These are phyloP conservation scores for Metschnikowia cerradonensis DNA, from an alignment of 805 yeast genomes.

Conservation along the genomic window DNA sequence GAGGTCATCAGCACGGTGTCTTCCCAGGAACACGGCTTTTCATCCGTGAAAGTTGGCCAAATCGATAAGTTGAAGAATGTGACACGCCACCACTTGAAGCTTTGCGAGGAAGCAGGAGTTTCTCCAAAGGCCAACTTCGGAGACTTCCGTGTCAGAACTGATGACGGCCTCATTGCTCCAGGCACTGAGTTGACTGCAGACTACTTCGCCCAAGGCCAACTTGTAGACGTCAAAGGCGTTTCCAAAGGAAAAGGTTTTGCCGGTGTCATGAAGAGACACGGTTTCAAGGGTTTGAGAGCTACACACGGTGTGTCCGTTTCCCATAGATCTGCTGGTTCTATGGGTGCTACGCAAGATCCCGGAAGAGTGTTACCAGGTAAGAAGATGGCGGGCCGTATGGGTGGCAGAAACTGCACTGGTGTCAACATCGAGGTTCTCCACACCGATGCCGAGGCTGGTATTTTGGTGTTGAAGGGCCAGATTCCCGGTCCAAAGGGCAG, in stretches of 20 bases:
- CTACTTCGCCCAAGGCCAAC: conserved; percentile 78
- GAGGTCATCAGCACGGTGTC: conserved; percentile 80
- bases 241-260: conserved; percentile 95
- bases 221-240: conserved; percentile 72
- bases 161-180: conserved; percentile 60
- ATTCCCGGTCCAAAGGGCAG: conserved; percentile 86
- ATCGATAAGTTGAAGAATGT: conserved; percentile 67
- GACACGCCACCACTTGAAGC: conserved; percentile 58
- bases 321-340: conserved; percentile 96
- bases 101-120: conserved; percentile 71
- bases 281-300: conserved; percentile 84
- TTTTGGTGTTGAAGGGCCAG: conserved; percentile 79
- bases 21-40: conserved; percentile 68
- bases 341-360: conserved; percentile 93
- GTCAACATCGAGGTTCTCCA: conserved; percentile 74
- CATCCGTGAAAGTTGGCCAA: conserved; percentile 83
- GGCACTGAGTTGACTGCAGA: conserved; percentile 82
- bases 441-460: conserved; percentile 76
- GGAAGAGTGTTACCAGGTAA: conserved; percentile 95
- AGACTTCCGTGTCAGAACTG: conserved; percentile 76
- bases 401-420: conserved; percentile 67
- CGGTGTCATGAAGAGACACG: conserved; percentile 96
- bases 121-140: conserved; percentile 74
- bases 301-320: conserved; percentile 93
- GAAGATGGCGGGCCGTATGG: conserved; percentile 98